Conservation (phyloP, 352 stramenopile species). For the Phytophthora nicotianae region DNA sequence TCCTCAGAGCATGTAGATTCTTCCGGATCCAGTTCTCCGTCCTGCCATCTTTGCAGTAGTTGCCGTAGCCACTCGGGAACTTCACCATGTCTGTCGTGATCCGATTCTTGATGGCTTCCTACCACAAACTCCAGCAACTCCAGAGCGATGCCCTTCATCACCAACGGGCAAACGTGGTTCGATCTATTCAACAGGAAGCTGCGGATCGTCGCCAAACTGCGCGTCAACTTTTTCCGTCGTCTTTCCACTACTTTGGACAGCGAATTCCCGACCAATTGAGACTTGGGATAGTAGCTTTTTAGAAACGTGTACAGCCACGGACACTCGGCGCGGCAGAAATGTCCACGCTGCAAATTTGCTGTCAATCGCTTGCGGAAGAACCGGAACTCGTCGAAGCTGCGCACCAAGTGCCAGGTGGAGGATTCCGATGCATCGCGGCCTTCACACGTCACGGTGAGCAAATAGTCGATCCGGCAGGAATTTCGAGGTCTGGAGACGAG, state of each 20-base stretch:
- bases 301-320: constrained; percentile 58
- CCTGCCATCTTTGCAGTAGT: constrained; percentile 33
- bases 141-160: constrained; percentile 32
- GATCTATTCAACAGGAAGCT: constrained; percentile 41
- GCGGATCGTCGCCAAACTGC: constrained; percentile 43
- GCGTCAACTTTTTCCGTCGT: constrained; percentile 44
- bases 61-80: constrained; percentile 19
- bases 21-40: constrained; percentile 30
- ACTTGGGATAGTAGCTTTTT: constrained; percentile 53
- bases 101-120: constrained; percentile 9
- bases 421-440: constrained; percentile 9
- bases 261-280: constrained; percentile 36
- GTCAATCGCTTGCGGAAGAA: constrained; percentile 46
- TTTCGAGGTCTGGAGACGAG: constrained; percentile 17
- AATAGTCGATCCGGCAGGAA: constrained; percentile 32
- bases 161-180: constrained; percentile 42
- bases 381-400: constrained; percentile 54
- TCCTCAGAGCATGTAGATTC: constrained; percentile 24
- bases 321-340: constrained; percentile 59
- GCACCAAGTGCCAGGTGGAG: constrained; percentile 40
- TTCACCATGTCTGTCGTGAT: constrained; percentile 22
- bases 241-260: constrained; percentile 36
- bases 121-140: constrained; percentile 46
- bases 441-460: constrained; percentile 34
- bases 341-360: constrained; percentile 32